These are phyloP conservation scores for Volvox africanus DNA, from an alignment of 139 green algal species.

Conservation along the genomic window DNA sequence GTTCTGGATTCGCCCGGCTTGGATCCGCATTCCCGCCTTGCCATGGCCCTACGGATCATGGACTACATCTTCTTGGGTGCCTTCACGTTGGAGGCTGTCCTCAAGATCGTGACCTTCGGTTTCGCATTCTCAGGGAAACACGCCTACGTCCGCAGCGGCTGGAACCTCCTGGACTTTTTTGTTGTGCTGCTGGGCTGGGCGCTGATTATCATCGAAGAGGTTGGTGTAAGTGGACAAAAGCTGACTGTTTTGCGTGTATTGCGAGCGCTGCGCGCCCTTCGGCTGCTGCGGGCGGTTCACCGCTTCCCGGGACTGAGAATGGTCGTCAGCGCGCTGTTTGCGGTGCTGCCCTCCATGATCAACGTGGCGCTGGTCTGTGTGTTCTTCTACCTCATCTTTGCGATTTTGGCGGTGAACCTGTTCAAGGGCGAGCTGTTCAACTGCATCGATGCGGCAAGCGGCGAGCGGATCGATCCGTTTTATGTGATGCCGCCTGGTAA, in stretches of 20 bases:
- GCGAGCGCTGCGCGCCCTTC: constrained; percentile 70
- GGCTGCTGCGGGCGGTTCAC: constrained; percentile 70
- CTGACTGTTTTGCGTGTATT: constrained; percentile 50
- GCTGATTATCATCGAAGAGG: constrained; percentile 30
- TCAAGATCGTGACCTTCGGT: constrained; percentile 79
- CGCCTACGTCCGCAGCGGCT: constrained; percentile 80
- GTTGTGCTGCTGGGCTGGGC: constrained; percentile 40
- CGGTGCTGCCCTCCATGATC: constrained; percentile 66
- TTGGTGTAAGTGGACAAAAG: constrained; percentile 6
- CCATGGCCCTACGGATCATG: constrained; percentile 13
- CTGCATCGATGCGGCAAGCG: constrained; percentile 29
- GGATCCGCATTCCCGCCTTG: constrained; percentile 51
- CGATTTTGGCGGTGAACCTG: constrained; percentile 73
- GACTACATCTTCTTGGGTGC: constrained; percentile 72
- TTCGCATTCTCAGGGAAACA: constrained; percentile 65
- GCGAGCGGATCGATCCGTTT: constrained; percentile 58
- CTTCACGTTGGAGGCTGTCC: constrained; percentile 72
- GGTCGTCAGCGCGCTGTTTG: constrained; percentile 77
- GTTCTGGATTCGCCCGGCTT: constrained; percentile 69
- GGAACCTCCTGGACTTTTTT: constrained; percentile 68
- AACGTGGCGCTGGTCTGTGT: constrained; percentile 78
- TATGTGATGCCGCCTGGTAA: constrained; percentile 58
- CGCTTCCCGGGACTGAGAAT: constrained; percentile 68
- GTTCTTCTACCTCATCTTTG: constrained; percentile 81
- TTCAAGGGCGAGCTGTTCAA: constrained; percentile 58